Evolutionary conservation across 2,329 filamentous ascomycete species (phyloP), one percentile per base, ranked within the genome.

Genomic region (Verticillium alfalfae): DNA sequence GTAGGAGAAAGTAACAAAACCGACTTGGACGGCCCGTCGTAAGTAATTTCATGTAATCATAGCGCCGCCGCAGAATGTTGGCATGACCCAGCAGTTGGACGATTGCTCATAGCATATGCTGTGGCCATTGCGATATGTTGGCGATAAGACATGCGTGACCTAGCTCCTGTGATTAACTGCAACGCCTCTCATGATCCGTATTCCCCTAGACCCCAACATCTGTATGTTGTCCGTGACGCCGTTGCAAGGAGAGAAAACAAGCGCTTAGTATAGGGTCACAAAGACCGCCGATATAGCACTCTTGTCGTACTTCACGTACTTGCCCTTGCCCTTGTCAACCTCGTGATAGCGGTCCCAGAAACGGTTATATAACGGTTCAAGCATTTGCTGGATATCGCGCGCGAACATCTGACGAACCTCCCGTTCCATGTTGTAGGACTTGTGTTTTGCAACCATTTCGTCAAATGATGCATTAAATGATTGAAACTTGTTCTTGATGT

Each of bases 321-420:
- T 99, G 68, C 94, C 94, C 78, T 93, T 96, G 63, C 95, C 95
- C 80, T 97, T 97, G 77, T 98, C 94, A 66, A 98, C 88, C 76
- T 98, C 95, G 73, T 97, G 93, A 73, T 99, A 99, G 34, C 94
- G 86, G 76, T 98, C 95, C 88, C 92, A 98, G 77, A 99, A 99
- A 56, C 95, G 85, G 65, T 90, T 90, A 78, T 99, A 99, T 15
- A 99, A 82, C 60, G 94, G 93, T 77, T 98, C 94, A 61, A 99
- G 88, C 78, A 97, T 92, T 69, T 89, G 88, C 73, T 95, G 92
- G 66, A 98, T 89, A 71, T 97, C 93, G 68, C 89, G 88, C 16
- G 87, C 88, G 69, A 98, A 84, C 76, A 90, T 86, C 65, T 86
- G 84, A 54, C 92, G 86, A 37, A 98, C 94, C 72, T 98, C 94